Evolutionary conservation across 495 filamentous ascomycete genomes (phyloP).

Genomic region (Penicillium paxilli): DNA sequence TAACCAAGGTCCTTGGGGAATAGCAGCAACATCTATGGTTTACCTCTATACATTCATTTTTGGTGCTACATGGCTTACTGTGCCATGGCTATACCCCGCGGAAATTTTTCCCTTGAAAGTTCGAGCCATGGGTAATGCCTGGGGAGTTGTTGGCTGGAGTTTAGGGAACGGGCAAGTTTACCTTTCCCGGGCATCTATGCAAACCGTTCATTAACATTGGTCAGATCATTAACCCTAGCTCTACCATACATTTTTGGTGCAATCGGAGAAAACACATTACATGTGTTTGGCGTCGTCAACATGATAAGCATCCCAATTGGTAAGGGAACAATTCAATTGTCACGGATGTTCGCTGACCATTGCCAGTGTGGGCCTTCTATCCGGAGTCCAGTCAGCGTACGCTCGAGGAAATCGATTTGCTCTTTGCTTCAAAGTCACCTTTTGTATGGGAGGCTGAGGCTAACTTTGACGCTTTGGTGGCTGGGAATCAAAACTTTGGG

Average conservation of each 20-base stretch:
- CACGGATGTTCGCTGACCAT: no score
- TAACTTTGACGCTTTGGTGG: no score
- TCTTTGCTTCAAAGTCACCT: conserved; percentile 28
- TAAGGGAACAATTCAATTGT: no score
- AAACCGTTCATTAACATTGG: neutral
- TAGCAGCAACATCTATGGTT: conserved; percentile 50
- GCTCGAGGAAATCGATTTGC: conserved; percentile 42
- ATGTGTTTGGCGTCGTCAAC: conserved; percentile 42
- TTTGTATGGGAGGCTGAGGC: conserved; percentile 11
- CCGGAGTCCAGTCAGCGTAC: conserved; percentile 41
- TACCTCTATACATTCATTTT: conserved; percentile 53
- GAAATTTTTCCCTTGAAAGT: conserved; percentile 65
- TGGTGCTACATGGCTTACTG: conserved; percentile 53
- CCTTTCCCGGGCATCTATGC: neutral
- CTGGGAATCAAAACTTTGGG: no score
- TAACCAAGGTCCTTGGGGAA: conserved; percentile 39
- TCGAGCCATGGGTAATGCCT: conserved; percentile 63
- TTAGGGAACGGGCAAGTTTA: conserved; percentile 8
- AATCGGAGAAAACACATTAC: conserved; percentile 31
- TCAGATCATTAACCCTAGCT: conserved; percentile 16
- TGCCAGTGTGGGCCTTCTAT: conserved; percentile 31
- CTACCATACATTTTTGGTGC: conserved; percentile 32
- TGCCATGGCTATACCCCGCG: conserved; percentile 63
- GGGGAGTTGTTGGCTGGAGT: conserved; percentile 57
- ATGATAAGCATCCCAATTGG: conserved; percentile 38